A percentile compares a stretch with the other conserved stretches of the same genome.
These are phyloP conservation scores for Pleomassaria siparia DNA, from an alignment of 2,329 filamentous ascomycete genomes.

Conservation along the genomic window DNA sequence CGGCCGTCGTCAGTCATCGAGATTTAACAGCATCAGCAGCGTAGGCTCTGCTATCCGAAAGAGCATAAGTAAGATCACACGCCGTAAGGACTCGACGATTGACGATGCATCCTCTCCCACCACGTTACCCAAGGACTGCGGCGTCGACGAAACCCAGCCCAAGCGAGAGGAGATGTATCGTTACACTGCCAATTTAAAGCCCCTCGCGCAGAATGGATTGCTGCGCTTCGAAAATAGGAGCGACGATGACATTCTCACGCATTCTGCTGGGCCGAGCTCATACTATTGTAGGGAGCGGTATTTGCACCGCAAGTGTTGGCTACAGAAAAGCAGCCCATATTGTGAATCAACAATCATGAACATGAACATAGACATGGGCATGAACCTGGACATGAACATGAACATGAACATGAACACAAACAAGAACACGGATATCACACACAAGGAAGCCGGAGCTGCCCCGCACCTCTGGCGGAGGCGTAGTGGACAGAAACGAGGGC, in stretches of 20 bases:
- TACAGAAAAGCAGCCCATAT: neutral
- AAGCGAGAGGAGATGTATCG: neutral
- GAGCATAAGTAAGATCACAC: neutral
- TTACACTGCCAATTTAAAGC: neutral
- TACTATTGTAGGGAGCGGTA: slow-evolving; percentile 1
- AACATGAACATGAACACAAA: neutral
- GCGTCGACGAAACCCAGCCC: neutral
- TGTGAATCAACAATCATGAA: neutral
- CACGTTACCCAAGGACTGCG: neutral
- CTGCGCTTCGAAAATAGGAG: slow-evolving; percentile 8
- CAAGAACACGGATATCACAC: slow-evolving; percentile 5
- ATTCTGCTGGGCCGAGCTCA: slow-evolving; percentile 2
- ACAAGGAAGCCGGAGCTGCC: slow-evolving; percentile 7
- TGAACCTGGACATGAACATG: neutral
- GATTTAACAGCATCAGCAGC: neutral
- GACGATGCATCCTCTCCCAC: neutral
- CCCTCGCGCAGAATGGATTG: neutral
- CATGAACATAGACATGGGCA: neutral
- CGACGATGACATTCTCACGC: neutral
- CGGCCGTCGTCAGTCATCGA: neutral
- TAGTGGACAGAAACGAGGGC: slow-evolving; percentile 7
- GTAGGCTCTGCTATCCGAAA: slow-evolving; percentile 1
- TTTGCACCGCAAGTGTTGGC: neutral
- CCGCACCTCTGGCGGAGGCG: slow-evolving; percentile 3
- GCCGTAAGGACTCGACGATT: slow-evolving; percentile 2